These are phyloP conservation scores for Syncephalastrum contaminatum DNA, from an alignment of 371 early-diverging fungal genomes.

Conservation along the genomic window DNA sequence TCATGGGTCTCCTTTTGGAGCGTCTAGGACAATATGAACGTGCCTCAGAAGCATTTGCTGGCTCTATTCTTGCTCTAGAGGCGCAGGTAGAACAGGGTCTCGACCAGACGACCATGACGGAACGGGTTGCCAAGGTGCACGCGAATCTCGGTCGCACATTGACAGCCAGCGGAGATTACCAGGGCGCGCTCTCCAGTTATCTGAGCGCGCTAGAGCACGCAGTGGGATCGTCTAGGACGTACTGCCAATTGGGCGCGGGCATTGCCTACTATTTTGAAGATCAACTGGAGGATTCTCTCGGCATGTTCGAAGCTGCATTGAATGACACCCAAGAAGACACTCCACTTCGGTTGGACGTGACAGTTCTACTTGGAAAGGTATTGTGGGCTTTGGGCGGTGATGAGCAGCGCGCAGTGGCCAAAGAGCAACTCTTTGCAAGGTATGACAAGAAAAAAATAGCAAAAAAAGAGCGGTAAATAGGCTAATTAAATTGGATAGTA, in stretches of 20 bases:
- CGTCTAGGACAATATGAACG: slow-evolving; percentile 63
- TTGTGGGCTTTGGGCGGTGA: slow-evolving; percentile 84
- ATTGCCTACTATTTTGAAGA: slow-evolving; percentile 75
- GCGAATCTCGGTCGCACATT: slow-evolving; percentile 65
- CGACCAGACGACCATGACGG: slow-evolving; percentile 14
- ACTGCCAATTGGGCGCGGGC: slow-evolving; percentile 69
- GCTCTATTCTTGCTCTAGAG: slow-evolving; percentile 55
- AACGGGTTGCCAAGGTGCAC: slow-evolving; percentile 39
- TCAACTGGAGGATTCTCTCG: slow-evolving; percentile 65
- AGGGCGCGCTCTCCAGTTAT: slow-evolving; percentile 50
- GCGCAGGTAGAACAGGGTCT: slow-evolving; percentile 23
- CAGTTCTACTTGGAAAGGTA: slow-evolving; percentile 78
- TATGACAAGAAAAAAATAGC: slow-evolving; percentile 18
- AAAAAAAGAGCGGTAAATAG: slow-evolving; percentile 47
- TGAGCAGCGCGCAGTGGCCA: slow-evolving; percentile 76
- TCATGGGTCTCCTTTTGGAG: slow-evolving; percentile 79
- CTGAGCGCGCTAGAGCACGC: slow-evolving; percentile 28
- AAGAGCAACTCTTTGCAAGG: slow-evolving; percentile 74
- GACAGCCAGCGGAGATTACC: slow-evolving; percentile 53
- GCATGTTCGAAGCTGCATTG: slow-evolving; percentile 73
- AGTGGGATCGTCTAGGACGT: slow-evolving; percentile 33
- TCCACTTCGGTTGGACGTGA: slow-evolving; percentile 59
- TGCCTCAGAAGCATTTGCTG: slow-evolving; percentile 67
- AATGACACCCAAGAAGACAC: slow-evolving; percentile 48
- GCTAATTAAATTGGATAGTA: slow-evolving; percentile 32